Conservation (phyloP, 2,329 filamentous ascomycete species). For the Ilyonectria robusta region DNA sequence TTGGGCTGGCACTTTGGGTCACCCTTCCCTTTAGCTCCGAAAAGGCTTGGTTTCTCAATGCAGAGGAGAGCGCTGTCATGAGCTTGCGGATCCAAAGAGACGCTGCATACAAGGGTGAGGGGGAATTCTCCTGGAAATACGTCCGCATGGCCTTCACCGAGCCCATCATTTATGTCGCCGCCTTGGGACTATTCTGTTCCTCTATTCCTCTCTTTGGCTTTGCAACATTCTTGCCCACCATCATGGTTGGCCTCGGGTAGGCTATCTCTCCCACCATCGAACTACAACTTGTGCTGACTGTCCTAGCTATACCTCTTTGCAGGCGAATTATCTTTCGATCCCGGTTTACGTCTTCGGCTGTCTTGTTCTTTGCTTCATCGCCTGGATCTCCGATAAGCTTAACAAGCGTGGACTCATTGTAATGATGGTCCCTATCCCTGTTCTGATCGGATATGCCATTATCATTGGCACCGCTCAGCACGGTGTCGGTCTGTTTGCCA, state of each 20-base stretch:
- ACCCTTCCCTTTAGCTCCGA: slow-evolving; percentile 62
- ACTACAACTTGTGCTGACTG: not conserved
- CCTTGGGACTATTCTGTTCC: slow-evolving; percentile 47
- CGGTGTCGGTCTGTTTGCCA: slow-evolving; percentile 44
- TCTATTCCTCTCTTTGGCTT: slow-evolving; percentile 53
- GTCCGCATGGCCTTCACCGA: slow-evolving; percentile 42
- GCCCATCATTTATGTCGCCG: slow-evolving; percentile 48
- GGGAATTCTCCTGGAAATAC: slow-evolving; percentile 42
- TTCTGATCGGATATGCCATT: slow-evolving; percentile 50
- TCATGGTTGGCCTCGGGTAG: slow-evolving; percentile 53
- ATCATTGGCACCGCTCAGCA: slow-evolving; percentile 44
- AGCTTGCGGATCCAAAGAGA: slow-evolving; percentile 44
- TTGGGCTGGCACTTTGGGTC: slow-evolving; percentile 52
- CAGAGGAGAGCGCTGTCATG: slow-evolving; percentile 55
- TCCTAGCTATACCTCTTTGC: slow-evolving; percentile 41
- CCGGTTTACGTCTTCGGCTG: slow-evolving; percentile 51
- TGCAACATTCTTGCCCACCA: slow-evolving; percentile 54
- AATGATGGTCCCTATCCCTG: slow-evolving; percentile 33
- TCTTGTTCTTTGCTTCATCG: slow-evolving; percentile 32
- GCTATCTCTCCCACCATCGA: not conserved
- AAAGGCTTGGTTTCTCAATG: slow-evolving; percentile 60
- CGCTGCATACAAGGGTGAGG: slow-evolving; percentile 37
- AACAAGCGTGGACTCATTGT: slow-evolving; percentile 42
- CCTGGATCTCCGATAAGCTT: slow-evolving; percentile 43
- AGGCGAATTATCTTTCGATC: slow-evolving; percentile 54